Base-by-base conservation (phyloP, 2,329 filamentous ascomycete genomes). In the Aspergillus brasiliensis region DNA sequence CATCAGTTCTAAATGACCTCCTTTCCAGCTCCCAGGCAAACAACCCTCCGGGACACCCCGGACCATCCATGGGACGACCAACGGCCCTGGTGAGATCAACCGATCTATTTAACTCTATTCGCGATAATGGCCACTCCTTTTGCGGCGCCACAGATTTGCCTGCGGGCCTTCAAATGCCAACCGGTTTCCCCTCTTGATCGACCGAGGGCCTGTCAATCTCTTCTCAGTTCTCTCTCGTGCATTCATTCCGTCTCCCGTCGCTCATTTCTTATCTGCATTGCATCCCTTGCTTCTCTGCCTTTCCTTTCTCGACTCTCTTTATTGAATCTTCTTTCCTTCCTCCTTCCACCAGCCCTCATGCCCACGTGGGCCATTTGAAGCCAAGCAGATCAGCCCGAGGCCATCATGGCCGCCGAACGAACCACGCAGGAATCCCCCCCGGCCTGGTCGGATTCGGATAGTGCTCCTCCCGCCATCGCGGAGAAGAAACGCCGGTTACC, bases 401-500 rank as follows among this genome's bases (percentile, higher is more conserved):
- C 46, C 27, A 49, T 49, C 25, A 49, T 49, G 46, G 46, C 46
- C 46, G 46, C 25, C 46, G 46, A 49, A 27, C 25, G 15, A n/a
- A 49, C 13, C 25, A 10, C 46, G 23, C 46, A 28, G 25, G 46
- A 49, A 23, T 44, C 40, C 44, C 23, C 40, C 23, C 44, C 44
- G 46, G 27, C 46, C 8, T 27, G 25, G 46, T 28, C 25, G 15
- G 46, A 49, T 49, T 17, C 46, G 25, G 46, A 49, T 19, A 11
- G 15, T n/a, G 25, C 25, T n/a, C 46, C 46, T 27, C 7, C 25
- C 15, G 25, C 1, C 11, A 34, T 28, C n/a, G 25, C 25, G 2
- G 25, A 31, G 46, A 49, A 49, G 46, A 49, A 49, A 28, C 46
- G 46, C 25, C 46, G 25, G 15, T 17, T 73, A 11, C 72, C 73